Base-by-base conservation (phyloP, 1,284 basidiomycete genomes). In the Jaminaea rosea region DNA sequence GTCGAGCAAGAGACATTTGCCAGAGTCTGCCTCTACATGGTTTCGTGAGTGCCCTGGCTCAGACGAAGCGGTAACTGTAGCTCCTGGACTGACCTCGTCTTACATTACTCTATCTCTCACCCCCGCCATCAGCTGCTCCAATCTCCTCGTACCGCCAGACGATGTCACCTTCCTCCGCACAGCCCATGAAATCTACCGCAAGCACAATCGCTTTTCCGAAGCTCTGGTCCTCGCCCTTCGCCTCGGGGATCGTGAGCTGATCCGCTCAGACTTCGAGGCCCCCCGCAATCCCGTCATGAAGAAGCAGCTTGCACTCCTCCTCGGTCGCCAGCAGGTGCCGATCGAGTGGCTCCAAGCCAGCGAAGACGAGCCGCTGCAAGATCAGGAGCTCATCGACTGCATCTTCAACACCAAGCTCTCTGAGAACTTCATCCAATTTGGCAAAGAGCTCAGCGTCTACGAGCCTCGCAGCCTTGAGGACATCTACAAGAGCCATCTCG, bases 1-100 rank as follows among this genome's bases (percentile, higher is more conserved):
- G 72, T 73, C 36, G 76, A 77, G 57, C 81, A 84, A 47, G 87
- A 93, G 75, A 96, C 88, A 0, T 98, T 83, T 72, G 80, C 80
- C 47, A 84, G 94, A 49, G 92, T 98, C n/a, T 96, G 93, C 69
- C 84, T 88, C 53, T 99, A 99, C 76, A 96, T 98, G 88, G 84
- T 94, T 75, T 83, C 85, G 87, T 88, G 69, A 66, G 84, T 78
- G 19, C 32, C 4, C 27, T 49, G 10, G 4, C 42, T 24, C 19
- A 8, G 26, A 11, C 24, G 7, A 26, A 4, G 15, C 21, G 15
- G 1, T 1, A 4, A 1, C n/a, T n/a, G 34, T 39, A 39, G 21
- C 21, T 4, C 3, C 34, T 36, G 34, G 26, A 15, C 47, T 45
- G 46, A 42, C 47, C 13, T n/a, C 29, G 15, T 45, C 10, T 34